Base-by-base conservation (phyloP, 768 basidiomycete species). In the Xanthoconium stramineum region DNA sequence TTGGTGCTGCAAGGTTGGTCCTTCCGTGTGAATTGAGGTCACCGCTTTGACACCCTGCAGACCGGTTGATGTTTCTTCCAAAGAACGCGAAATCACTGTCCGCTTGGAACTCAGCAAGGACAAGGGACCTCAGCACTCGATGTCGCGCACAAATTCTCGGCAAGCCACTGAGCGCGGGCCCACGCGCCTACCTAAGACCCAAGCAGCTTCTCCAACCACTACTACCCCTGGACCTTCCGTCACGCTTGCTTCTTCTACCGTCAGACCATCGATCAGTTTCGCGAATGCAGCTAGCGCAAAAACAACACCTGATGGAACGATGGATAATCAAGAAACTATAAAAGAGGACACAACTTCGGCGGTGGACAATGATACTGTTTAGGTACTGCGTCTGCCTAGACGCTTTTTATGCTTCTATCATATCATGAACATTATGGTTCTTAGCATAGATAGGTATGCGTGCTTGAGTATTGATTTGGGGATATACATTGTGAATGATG, bases 31-130 rank as follows among this genome's bases (percentile, higher is more conserved):
- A 44, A 52, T 47, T 44, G 20, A 28, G 52, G 14, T 28, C 43
- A 43, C 13, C 28, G 14, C n/a, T 59, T 57, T 57, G 15, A 73
- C 38, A 30, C 5, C 40, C 39, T n/a, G 52, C 32, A 91, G 89
- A 63, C 94, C 96, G 13, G 89, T 98, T 20, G 94, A 98, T 69
- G 85, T 88, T 17, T 77, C 87, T 35, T 75, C 80, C 0, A 82
- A 83, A 51, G 94, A 98, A 65, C 86, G 83, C 53, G 87, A 84
- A 67, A 83, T 93, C 10, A 73, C 83, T 32, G 83, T 89, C 45
- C 84, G 86, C 32, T 69, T 92, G 32, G 78, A 80, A 47, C 60
- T 65, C 15, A 58, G 65, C 44, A 76, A 72, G 50, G 76, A 74
- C 24, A 76, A 72, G 17, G 61, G 57, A 19, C 46, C 65, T 2